These are phyloP conservation scores for Phytopythium helicoides DNA, from an alignment of 352 stramenopile genomes.

Conservation along the genomic window DNA sequence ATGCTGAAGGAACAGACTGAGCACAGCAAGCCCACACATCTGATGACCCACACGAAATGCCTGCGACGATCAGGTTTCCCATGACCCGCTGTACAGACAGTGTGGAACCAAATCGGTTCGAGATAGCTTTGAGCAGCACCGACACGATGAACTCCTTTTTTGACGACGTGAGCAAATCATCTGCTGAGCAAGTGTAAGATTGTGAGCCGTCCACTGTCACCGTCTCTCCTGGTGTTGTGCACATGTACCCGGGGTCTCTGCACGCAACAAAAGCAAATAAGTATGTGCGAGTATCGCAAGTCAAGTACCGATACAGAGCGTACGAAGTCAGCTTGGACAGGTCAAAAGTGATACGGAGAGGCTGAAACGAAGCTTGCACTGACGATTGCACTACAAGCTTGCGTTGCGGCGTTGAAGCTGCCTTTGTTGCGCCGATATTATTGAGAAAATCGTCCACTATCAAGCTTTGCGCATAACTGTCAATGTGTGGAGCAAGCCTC, in stretches of 20 bases:
- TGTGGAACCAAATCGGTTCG: slow-evolving; percentile 52
- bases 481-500: slow-evolving; percentile 13
- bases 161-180: slow-evolving; percentile 57
- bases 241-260: slow-evolving; percentile 68
- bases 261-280: neutral
- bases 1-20: slow-evolving; percentile 39
- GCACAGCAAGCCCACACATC: slow-evolving; percentile 70
- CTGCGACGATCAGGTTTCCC: slow-evolving; percentile 62
- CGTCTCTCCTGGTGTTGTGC: slow-evolving; percentile 39
- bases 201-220: slow-evolving; percentile 44
- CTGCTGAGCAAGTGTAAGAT: slow-evolving; percentile 44
- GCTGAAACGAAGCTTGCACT: slow-evolving; percentile 40
- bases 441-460: slow-evolving; percentile 43
- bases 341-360: slow-evolving; percentile 77
- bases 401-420: slow-evolving; percentile 12
- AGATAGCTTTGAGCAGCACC: slow-evolving; percentile 62
- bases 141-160: slow-evolving; percentile 72
- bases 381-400: slow-evolving; percentile 21
- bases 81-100: slow-evolving; percentile 67
- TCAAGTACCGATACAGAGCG: neutral
- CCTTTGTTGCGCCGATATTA: slow-evolving; percentile 25
- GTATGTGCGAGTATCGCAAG: neutral
- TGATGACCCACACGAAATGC: slow-evolving; percentile 37
- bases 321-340: slow-evolving; percentile 69
- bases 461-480: slow-evolving; percentile 13